Conservation (phyloP, 345 rosid genomes). For the Jatropha curcas region DNA sequence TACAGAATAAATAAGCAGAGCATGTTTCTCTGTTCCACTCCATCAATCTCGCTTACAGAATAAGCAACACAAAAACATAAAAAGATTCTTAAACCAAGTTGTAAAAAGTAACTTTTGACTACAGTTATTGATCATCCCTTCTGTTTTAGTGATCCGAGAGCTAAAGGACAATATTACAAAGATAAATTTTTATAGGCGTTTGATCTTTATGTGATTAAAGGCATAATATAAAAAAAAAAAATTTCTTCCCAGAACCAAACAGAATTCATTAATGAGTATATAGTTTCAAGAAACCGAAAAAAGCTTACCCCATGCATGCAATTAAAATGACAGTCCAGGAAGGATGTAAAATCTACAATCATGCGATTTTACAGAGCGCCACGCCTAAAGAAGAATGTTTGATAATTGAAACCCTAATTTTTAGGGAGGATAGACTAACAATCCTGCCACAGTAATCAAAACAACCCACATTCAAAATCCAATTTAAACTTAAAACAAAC, state of each 20-base stretch:
- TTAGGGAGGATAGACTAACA: slow-evolving; percentile 42
- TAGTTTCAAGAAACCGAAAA: slow-evolving; percentile 10
- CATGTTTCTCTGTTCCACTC: slow-evolving; percentile 19
- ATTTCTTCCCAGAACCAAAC: background rate
- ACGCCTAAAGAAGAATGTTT: slow-evolving; percentile 26
- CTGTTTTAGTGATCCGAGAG: background rate
- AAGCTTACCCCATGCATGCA: slow-evolving; percentile 67
- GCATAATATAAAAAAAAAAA: background rate
- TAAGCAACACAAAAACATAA: slow-evolving; percentile 38
- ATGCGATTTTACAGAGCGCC: slow-evolving; percentile 55
- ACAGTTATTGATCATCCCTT: slow-evolving; percentile 9
- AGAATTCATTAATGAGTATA: background rate
- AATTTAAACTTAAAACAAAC: background rate
- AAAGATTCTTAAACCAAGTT: slow-evolving; percentile 26
- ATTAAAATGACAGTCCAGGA: slow-evolving; percentile 52
- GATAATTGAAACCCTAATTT: slow-evolving; percentile 36
- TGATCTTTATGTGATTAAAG: background rate
- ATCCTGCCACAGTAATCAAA: slow-evolving; percentile 25
- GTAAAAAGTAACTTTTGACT: slow-evolving; percentile 23
- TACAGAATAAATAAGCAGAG: slow-evolving; percentile 18
- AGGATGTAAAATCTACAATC: slow-evolving; percentile 42
- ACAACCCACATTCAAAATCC: slow-evolving; percentile 2
- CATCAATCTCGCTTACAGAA: slow-evolving; percentile 38
- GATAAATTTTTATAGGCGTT: background rate
- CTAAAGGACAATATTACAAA: background rate